Conservation (phyloP, 768 basidiomycete genomes). For the Lyophyllum atratum region DNA sequence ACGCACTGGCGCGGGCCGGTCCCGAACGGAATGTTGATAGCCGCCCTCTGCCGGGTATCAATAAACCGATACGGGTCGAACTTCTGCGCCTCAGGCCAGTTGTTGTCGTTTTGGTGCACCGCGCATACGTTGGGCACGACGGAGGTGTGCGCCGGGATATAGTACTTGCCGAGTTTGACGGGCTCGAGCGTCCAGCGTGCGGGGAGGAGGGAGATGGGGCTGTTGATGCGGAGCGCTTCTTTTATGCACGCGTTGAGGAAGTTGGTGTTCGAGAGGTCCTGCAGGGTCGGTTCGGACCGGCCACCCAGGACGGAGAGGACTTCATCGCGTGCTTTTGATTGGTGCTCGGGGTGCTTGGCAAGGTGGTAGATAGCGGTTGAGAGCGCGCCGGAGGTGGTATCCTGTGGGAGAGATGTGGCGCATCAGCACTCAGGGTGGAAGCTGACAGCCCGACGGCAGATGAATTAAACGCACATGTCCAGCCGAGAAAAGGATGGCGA, state of each 20-base stretch:
- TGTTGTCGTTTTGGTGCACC: constrained; percentile 28
- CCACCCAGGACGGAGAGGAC: constrained; percentile 28
- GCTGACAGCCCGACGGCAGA: background rate
- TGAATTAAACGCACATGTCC: constrained; percentile 34
- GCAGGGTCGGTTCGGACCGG: constrained; percentile 29
- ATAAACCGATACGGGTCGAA: constrained; percentile 35
- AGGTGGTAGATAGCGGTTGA: constrained; percentile 37
- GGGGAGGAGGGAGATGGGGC: constrained; percentile 29
- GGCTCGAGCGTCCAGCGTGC: constrained; percentile 22
- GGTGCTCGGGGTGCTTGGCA: constrained; percentile 36
- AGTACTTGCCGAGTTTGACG: constrained; percentile 28
- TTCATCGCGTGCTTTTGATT: constrained; percentile 37
- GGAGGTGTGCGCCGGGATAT: constrained; percentile 29
- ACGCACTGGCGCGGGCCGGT: constrained; percentile 35
- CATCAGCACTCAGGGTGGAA: background rate
- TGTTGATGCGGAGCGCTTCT: constrained; percentile 39
- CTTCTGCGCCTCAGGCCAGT: constrained; percentile 29
- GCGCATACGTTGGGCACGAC: constrained; percentile 34
- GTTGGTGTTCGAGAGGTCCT: constrained; percentile 27
- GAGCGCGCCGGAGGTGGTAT: constrained; percentile 41
- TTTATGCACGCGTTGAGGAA: constrained; percentile 40
- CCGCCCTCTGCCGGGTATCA: constrained; percentile 7
- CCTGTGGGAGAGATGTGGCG: constrained; percentile 20
- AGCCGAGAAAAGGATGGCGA: constrained; percentile 39
- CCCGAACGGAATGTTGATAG: constrained; percentile 30